These are phyloP conservation scores for Corchorus capsularis DNA, from an alignment of 345 rosid genomes.

Conservation along the genomic window DNA sequence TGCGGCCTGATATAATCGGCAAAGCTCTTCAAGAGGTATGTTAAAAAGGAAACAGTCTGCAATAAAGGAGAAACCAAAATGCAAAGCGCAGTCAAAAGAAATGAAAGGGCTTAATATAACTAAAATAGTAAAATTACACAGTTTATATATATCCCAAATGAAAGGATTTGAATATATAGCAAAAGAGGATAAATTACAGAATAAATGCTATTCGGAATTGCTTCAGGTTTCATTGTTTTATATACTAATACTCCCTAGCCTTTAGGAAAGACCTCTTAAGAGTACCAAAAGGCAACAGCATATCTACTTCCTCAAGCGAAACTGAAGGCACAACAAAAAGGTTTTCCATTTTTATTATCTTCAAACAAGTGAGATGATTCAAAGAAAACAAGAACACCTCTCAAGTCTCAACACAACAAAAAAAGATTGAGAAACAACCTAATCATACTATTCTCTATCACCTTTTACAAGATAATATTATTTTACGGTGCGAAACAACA, in stretches of 20 bases:
- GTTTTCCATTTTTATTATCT: not conserved
- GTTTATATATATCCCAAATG: conserved; percentile 1
- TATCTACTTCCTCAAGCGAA: not conserved
- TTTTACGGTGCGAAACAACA: not conserved
- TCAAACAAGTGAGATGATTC: not conserved
- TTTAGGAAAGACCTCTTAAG: not conserved
- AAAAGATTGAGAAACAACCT: conserved; percentile 12
- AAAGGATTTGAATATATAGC: not conserved
- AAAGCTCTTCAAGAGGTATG: conserved; percentile 91
- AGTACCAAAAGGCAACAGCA: not conserved
- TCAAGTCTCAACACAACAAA: not conserved
- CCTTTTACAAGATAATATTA: not conserved
- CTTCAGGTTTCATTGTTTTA: not conserved
- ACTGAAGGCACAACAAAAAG: not conserved
- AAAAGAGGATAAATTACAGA: not conserved
- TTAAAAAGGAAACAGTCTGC: conserved; percentile 98
- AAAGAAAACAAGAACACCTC: not conserved
- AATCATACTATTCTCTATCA: not conserved
- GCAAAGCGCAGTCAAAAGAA: not conserved
- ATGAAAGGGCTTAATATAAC: not conserved
- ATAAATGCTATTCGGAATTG: not conserved
- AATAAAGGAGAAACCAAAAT: conserved; percentile 20
- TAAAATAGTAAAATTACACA: not conserved
- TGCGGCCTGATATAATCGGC: conserved; percentile 95
- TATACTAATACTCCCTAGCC: not conserved